These are phyloP conservation scores for Ascochyta koolunga DNA, from an alignment of 2,329 filamentous ascomycete species.

Conservation along the genomic window DNA sequence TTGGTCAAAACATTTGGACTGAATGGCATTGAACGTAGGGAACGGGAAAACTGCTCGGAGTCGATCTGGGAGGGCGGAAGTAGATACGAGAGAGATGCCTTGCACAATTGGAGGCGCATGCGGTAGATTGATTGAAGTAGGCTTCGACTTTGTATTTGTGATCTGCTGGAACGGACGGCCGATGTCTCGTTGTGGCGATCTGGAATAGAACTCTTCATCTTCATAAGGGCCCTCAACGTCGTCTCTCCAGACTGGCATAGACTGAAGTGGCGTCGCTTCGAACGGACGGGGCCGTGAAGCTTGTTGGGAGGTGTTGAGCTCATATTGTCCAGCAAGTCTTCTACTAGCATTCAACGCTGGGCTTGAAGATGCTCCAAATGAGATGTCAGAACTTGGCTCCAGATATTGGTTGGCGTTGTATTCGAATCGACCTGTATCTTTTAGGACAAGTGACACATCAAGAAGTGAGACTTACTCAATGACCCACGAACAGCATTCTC, in stretches of 20 bases:
- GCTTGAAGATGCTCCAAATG: slow-evolving; percentile 45
- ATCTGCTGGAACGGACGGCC: slow-evolving; percentile 1
- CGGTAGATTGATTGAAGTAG: not conserved
- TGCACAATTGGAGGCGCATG: slow-evolving; percentile 52
- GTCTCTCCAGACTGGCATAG: not conserved
- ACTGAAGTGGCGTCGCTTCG: not conserved
- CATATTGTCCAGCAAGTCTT: slow-evolving; percentile 25
- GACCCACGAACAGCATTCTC: slow-evolving; percentile 5
- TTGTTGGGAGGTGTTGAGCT: not conserved
- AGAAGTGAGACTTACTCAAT: slow-evolving; percentile 4
- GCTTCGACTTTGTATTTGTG: not conserved
- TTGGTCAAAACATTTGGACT: slow-evolving; percentile 75
- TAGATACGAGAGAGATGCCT: slow-evolving; percentile 66
- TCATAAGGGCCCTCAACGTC: not conserved
- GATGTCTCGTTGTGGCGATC: not conserved
- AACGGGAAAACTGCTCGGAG: slow-evolving; percentile 75
- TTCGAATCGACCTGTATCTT: slow-evolving; percentile 24
- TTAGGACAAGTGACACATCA: not conserved
- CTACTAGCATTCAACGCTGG: slow-evolving; percentile 49
- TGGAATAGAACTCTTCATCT: not conserved
- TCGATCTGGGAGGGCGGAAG: slow-evolving; percentile 69
- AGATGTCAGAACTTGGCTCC: slow-evolving; percentile 41
- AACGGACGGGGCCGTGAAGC: not conserved
- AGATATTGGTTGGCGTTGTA: slow-evolving; percentile 26
- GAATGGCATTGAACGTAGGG: slow-evolving; percentile 78